These are phyloP conservation scores for Herpotrichia juniperi DNA, from an alignment of 2,329 filamentous ascomycete genomes.

Conservation along the genomic window DNA sequence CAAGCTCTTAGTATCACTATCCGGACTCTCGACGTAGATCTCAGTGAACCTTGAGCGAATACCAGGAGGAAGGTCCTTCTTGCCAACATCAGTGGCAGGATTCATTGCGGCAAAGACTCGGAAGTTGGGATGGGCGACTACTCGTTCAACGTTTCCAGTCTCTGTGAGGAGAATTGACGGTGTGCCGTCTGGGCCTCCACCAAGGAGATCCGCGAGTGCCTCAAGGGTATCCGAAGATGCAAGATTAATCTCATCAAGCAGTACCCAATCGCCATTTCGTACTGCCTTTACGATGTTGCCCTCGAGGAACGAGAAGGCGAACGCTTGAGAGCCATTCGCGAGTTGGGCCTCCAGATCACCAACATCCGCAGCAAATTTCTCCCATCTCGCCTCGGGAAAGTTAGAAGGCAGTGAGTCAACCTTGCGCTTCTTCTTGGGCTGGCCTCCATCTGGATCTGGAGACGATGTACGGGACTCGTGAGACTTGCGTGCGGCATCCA, in stretches of 20 bases:
- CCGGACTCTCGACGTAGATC: constrained; percentile 89
- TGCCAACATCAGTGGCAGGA: constrained; percentile 95
- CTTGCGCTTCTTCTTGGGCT: constrained; percentile 75
- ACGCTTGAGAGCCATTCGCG: constrained; percentile 72
- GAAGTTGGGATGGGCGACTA: constrained; percentile 89
- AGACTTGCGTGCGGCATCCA: constrained; percentile 58
- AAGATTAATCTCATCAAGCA: constrained; percentile 96
- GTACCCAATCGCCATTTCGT: constrained; percentile 93
- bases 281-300: constrained; percentile 96
- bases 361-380: constrained; percentile 75
- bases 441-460: constrained; percentile 57
- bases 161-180: constrained; percentile 91
- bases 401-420: constrained; percentile 58
- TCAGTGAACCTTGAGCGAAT: constrained; percentile 94
- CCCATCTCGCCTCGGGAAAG: constrained; percentile 75
- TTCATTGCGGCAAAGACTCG: constrained; percentile 99
- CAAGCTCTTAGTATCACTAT: constrained; percentile 84
- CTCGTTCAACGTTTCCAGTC: constrained; percentile 88
- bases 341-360: constrained; percentile 82
- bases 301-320: constrained; percentile 95
- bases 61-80: constrained; percentile 88
- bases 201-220: constrained; percentile 86
- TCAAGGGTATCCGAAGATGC: constrained; percentile 94
- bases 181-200: constrained; percentile 70
- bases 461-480: constrained; percentile 50